A percentile compares a stretch with the other conserved stretches of the same genome.
Evolutionary conservation across 371 early-diverging fungal genomes (phyloP).

Genomic region (Capillidium heterosporum): DNA sequence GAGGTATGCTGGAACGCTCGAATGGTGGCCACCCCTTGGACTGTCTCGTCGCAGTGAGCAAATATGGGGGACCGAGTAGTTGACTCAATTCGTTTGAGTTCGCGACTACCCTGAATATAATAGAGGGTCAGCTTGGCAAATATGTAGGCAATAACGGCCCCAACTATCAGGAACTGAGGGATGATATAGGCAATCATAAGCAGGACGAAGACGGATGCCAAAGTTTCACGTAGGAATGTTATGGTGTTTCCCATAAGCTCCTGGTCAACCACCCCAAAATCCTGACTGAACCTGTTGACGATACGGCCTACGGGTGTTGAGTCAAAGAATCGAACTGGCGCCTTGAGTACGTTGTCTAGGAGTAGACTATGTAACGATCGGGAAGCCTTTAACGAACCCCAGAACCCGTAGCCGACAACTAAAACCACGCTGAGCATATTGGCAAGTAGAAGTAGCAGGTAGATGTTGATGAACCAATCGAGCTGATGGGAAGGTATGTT

Average conservation of each 20-base stretch:
- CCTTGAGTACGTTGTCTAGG: constrained; percentile 29
- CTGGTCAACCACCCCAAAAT: constrained; percentile 54
- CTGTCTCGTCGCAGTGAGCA: constrained; percentile 54
- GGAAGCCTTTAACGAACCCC: constrained; percentile 25
- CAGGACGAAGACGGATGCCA: constrained; percentile 34
- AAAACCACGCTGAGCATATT: not conserved
- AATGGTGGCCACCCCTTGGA: constrained; percentile 48
- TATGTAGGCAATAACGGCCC: constrained; percentile 12
- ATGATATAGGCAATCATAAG: constrained; percentile 30
- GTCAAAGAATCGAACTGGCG: constrained; percentile 67
- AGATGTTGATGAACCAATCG: constrained; percentile 1
- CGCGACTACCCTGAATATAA: constrained; percentile 51
- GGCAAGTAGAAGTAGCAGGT: constrained; percentile 6
- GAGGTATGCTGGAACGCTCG: constrained; percentile 53
- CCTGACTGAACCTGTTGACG: constrained; percentile 57
- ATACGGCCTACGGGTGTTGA: constrained; percentile 73
- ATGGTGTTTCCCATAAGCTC: constrained; percentile 28
- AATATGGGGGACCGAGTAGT: constrained; percentile 56
- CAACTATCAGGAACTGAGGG: constrained; percentile 33
- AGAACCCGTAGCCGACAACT: constrained; percentile 9
- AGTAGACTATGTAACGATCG: constrained; percentile 23
- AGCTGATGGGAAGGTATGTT: constrained; percentile 9
- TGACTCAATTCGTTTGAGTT: constrained; percentile 64
- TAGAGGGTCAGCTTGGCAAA: constrained; percentile 29
- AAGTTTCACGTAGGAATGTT: constrained; percentile 26